Percentiles rank a stretch among this genome's conserved stretches.
phyloP scores from a whole-genome alignment of 225 moss, liverwort and hornwort genomes.

The Pseudoscleropodium purum region DNA sequence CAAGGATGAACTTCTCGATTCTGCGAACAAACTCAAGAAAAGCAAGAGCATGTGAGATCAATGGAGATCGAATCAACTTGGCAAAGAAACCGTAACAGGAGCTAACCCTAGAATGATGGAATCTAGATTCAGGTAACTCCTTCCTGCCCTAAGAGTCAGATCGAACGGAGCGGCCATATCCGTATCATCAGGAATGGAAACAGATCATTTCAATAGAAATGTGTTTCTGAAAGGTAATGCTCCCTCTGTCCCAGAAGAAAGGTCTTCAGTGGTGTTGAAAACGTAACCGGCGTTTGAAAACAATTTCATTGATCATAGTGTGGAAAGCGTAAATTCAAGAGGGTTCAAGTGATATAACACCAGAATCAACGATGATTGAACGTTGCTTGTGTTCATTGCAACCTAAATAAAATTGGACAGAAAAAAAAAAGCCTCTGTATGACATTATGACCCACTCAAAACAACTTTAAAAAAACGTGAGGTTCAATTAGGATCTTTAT shows the following conservation, averaged over 20 bases:
- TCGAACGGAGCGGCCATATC: neutral
- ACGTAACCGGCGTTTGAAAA: neutral
- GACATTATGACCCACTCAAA: neutral
- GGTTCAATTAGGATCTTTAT: too few relatives aligned
- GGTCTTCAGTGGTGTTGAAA: too few relatives aligned
- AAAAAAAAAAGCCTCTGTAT: too few relatives aligned
- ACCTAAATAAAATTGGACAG: too few relatives aligned
- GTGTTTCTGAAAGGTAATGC: neutral
- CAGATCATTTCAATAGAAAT: neutral
- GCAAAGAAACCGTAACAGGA: neutral
- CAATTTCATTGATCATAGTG: neutral
- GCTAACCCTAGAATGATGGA: neutral
- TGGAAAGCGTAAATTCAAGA: neutral
- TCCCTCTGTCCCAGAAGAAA: too few relatives aligned
- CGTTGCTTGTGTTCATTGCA: neutral
- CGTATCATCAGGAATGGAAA: neutral
- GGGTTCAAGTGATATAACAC: neutral
- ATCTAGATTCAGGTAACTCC: neutral
- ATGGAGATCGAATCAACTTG: neutral
- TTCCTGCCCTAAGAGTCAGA: neutral
- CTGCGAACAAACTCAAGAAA: constrained; percentile 3
- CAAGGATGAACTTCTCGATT: constrained; percentile 47
- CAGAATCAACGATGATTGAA: neutral
- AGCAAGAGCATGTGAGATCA: neutral
- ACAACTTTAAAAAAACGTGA: neutral